Base-by-base conservation (phyloP, 1,284 basidiomycete species). In the Ceratobasidium sp. region DNA sequence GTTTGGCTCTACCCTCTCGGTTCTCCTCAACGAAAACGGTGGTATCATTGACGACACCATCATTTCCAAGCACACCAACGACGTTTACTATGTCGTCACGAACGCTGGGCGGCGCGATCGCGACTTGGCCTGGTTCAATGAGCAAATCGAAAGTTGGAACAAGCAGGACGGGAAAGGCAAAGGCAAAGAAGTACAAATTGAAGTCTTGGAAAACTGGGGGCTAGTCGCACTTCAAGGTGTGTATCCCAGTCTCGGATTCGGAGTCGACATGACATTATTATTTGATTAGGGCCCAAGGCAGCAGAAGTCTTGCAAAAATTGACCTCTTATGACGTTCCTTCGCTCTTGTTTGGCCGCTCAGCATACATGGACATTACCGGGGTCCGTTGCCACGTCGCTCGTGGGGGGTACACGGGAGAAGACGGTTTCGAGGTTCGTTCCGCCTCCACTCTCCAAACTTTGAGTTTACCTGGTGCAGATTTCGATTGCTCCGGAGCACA, bases 351-450 rank as follows among this genome's bases (percentile, higher is more conserved):
- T 75, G 93, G 93, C 49, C 87, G 86, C 72, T 89, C 89, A 22
- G 88, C 89, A 0, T 93, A 88, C 74, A 84, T 93, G 20, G 85
- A 89, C 0, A 84, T 97, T 43, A 87, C 88, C 71, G 86, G 88
- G 1, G 88, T 93, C 73, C 88, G 90, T 74, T 83, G 94, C 70
- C 97, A 98, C 77, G 87, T 99, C 38, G 93, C 95, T 8, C 88
- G 96, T n/a, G 94, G 94, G 25, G 96, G 97, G 3, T 99, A 99
- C 80, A 99, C 97, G 0, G 96, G 97, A 35, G 97, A 99, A 80
- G 96, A 99, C 78, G 97, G 96, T 0, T 98, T 99, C 74, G 96
- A 99, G 83, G 92, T 90, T 43, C 72, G 82, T 29, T 38, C 2
- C 8, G 22, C 50, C 31, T 25, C 12, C 40, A 47, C 40, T 34